These are phyloP conservation scores for Suhomyces pyralidae DNA, from an alignment of 805 yeast species.

Conservation along the genomic window DNA sequence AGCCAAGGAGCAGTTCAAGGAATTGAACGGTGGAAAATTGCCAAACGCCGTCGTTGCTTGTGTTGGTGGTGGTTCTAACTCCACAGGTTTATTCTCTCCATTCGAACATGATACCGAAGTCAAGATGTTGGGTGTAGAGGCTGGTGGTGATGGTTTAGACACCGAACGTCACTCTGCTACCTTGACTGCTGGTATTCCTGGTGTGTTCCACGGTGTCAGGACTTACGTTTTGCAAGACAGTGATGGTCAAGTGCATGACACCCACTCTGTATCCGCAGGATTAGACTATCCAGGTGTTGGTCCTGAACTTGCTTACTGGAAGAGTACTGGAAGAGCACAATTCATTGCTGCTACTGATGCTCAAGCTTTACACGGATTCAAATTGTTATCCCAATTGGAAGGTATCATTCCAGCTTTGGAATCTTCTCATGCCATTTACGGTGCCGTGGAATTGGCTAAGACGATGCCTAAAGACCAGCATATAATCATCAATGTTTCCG, in stretches of 20 bases:
- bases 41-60: constrained; percentile 97
- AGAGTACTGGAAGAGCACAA: constrained; percentile 86
- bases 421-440: constrained; percentile 93
- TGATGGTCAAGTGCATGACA: constrained; percentile 97
- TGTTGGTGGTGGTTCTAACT: constrained; percentile 99
- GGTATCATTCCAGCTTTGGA: constrained; percentile 99
- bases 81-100: constrained; percentile 93
- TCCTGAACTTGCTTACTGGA: constrained; percentile 96
- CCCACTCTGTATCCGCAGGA: constrained; percentile 98
- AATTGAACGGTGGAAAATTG: constrained; percentile 71
- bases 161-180: constrained; percentile 93
- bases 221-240: constrained; percentile 86
- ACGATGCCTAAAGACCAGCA: constrained; percentile 75
- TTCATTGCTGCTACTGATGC: constrained; percentile 93
- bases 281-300: constrained; percentile 99
- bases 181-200: constrained; percentile 89
- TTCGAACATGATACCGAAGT: constrained; percentile 81
- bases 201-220: constrained; percentile 97
- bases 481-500: constrained; percentile 85
- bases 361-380: constrained; percentile 91
- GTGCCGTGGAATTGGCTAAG: constrained; percentile 85
- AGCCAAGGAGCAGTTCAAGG: constrained; percentile 85
- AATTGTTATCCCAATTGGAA: constrained; percentile 82
- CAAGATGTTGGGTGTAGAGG: constrained; percentile 89
- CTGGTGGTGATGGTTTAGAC: constrained; percentile 96